These are phyloP conservation scores for Botrytis sinoallii DNA, from an alignment of 2,329 filamentous ascomycete species.

Conservation along the genomic window DNA sequence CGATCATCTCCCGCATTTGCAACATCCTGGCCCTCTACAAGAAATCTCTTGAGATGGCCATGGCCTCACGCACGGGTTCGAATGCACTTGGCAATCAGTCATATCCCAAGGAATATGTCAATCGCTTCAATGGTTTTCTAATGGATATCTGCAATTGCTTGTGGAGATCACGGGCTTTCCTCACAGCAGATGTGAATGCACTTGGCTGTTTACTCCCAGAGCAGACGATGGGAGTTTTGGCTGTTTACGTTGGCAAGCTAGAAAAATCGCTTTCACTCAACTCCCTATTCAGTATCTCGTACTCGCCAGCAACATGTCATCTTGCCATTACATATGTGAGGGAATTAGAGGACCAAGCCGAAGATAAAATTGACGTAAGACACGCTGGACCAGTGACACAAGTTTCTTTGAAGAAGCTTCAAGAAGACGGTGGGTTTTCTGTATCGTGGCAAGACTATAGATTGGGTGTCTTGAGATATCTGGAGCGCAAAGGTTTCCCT, in stretches of 20 bases:
- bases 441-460: slow-evolving; percentile 74
- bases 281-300: slow-evolving; percentile 56
- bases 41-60: slow-evolving; percentile 65
- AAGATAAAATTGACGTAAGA: slow-evolving; percentile 44
- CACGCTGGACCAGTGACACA: slow-evolving; percentile 70
- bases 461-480: slow-evolving; percentile 64
- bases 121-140: slow-evolving; percentile 75
- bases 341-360: slow-evolving; percentile 54
- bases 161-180: slow-evolving; percentile 74
- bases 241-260: slow-evolving; percentile 48
- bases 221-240: slow-evolving; percentile 46
- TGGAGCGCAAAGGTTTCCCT: slow-evolving; percentile 60
- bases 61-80: slow-evolving; percentile 41
- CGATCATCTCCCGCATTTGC: slow-evolving; percentile 65
- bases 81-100: slow-evolving; percentile 33
- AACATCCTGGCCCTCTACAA: slow-evolving; percentile 71
- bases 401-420: slow-evolving; percentile 60
- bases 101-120: slow-evolving; percentile 60
- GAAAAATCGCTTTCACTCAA: slow-evolving; percentile 48
- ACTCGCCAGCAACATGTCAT: slow-evolving; percentile 55
- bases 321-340: slow-evolving; percentile 55
- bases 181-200: slow-evolving; percentile 58
- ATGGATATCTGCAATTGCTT: slow-evolving; percentile 85
- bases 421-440: slow-evolving; percentile 60
- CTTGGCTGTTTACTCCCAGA: slow-evolving; percentile 50